Conservation (phyloP, 2,329 filamentous ascomycete species). For the Apiospora koreana region DNA sequence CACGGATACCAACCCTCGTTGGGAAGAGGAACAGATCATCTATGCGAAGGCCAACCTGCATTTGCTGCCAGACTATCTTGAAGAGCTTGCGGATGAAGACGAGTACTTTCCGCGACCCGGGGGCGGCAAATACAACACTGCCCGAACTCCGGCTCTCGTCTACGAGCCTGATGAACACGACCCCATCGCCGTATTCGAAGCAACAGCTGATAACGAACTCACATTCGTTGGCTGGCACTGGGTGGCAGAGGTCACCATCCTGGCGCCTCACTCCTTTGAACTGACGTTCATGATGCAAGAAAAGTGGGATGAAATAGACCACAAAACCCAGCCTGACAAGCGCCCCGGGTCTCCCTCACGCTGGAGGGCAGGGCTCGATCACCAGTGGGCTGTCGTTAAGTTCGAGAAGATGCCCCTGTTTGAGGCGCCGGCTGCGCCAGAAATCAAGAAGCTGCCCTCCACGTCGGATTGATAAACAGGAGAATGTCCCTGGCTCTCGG, state of each 20-base stretch:
- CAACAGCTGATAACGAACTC: constrained; percentile 17
- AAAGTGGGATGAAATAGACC: constrained; percentile 22
- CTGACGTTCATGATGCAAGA: constrained; percentile 28
- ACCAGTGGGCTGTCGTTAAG: constrained; percentile 29
- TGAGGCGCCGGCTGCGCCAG: constrained; percentile 19
- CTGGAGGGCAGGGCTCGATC: constrained; percentile 18
- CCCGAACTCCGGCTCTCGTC: background rate
- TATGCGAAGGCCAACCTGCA: constrained; percentile 25
- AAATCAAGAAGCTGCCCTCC: constrained; percentile 23
- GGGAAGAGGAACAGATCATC: constrained; percentile 24
- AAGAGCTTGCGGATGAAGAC: background rate
- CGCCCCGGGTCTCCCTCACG: background rate
- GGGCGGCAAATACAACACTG: constrained; percentile 7
- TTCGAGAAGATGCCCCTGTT: constrained; percentile 21
- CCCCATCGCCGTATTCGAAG: constrained; percentile 28
- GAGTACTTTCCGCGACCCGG: background rate
- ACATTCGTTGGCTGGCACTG: constrained; percentile 29
- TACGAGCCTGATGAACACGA: constrained; percentile 20
- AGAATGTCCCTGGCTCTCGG: too few species aligned
- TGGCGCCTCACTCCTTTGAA: constrained; percentile 26
- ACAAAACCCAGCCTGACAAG: too few species aligned
- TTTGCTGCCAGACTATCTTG: constrained; percentile 25
- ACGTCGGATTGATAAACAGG: too few species aligned
- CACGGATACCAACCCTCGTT: constrained; percentile 22
- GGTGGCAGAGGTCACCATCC: constrained; percentile 23